A percentile compares a stretch with the other conserved stretches of the same genome.
Conservation (phyloP, 176 grass and related monocot genomes). For the Hyparrhenia diplandra region DNA sequence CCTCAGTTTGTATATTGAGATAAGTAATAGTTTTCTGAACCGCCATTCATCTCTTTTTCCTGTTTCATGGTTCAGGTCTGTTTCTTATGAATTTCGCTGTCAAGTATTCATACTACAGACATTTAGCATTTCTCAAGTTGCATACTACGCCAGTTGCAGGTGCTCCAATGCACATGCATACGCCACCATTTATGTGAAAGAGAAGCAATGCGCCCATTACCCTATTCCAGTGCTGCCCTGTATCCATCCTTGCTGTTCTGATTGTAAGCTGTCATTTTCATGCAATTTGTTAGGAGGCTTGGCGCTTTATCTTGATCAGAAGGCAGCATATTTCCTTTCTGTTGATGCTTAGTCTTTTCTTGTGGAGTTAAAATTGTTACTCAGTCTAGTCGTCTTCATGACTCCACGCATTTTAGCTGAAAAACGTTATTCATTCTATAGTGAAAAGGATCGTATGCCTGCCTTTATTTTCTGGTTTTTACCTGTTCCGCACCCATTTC, state of each 20-base stretch:
- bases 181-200: constrained; percentile 6
- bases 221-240: neutral
- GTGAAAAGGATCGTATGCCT: too few species aligned
- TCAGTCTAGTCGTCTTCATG: neutral
- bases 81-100: neutral
- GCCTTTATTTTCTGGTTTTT: neutral
- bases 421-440: neutral
- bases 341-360: constrained; percentile 14
- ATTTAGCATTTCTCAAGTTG: neutral
- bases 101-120: neutral
- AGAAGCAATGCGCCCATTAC: neutral
- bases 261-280: constrained; percentile 5
- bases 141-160: neutral
- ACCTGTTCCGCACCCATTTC: neutral
- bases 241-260: constrained; percentile 16
- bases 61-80: neutral
- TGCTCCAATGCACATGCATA: neutral
- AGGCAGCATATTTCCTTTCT: constrained; percentile 26
- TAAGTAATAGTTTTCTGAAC: neutral
- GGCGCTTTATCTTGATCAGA: constrained; percentile 31
- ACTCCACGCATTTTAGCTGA: neutral
- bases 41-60: neutral
- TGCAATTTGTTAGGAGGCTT: neutral
- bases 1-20: neutral
- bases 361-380: neutral